Percentiles rank a stretch among this genome's conserved stretches.
Evolutionary conservation across 768 basidiomycete genomes (phyloP).

Genomic region (Cystofilobasidium macerans): DNA sequence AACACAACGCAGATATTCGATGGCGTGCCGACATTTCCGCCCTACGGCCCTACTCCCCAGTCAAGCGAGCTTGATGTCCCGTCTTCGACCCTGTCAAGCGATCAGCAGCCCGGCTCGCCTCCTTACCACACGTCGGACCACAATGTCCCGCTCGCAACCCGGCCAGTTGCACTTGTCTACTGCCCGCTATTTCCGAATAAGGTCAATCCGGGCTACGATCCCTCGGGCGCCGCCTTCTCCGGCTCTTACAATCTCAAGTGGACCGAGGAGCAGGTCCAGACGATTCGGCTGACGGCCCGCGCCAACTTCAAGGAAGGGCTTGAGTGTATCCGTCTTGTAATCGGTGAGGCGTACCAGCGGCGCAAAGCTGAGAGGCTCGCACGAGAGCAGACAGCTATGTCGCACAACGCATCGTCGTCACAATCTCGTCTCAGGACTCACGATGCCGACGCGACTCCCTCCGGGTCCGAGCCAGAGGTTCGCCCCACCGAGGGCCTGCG

Average conservation of each 20-base stretch:
- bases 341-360: slow-evolving; percentile 25
- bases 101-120: slow-evolving; percentile 6
- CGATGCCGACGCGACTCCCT: no score
- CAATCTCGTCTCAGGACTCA: no score
- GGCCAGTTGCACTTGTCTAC: slow-evolving; percentile 16
- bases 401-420: no score
- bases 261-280: slow-evolving; percentile 27
- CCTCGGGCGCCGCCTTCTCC: slow-evolving; percentile 11
- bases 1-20: slow-evolving; percentile 26
- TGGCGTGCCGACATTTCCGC: slow-evolving; percentile 17
- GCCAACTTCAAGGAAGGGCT: slow-evolving; percentile 24
- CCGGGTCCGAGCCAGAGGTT: not conserved
- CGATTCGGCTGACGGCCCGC: slow-evolving; percentile 21
- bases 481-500: not conserved
- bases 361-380: slow-evolving; percentile 21
- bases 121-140: slow-evolving; percentile 22
- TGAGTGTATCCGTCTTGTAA: slow-evolving; percentile 21
- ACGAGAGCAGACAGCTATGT: not conserved
- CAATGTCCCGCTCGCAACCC: slow-evolving; percentile 21
- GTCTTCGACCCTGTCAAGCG: not conserved
- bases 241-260: slow-evolving; percentile 22
- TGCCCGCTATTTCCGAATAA: slow-evolving; percentile 6
- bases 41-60: not conserved
- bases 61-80: not conserved
- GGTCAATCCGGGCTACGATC: slow-evolving; percentile 17